Evolutionary conservation across 257 asterid genomes (phyloP), one percentile per base, ranked within the genome.

Genomic region (Pogostemon cablin): DNA sequence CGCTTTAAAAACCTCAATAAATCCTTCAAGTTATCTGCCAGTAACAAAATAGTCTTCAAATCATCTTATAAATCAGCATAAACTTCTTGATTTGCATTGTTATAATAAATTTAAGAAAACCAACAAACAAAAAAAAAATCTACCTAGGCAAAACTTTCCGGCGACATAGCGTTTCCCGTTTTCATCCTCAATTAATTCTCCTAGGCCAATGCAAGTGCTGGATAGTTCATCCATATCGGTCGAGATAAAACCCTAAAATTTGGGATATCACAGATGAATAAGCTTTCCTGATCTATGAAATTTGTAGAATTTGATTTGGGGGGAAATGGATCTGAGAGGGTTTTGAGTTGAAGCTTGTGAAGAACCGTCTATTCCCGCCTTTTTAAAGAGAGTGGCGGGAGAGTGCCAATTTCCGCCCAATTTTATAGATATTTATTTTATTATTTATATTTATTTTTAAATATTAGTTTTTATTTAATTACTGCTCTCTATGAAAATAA

Each of bases 21-120:
- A 79, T 95, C 98, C 87, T 88, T 95, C 84, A 95, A 61, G 81
- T 88, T 91, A 77, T 95, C 99, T 95, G 85, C 63, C 80, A 71
- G 37, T 2, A 66, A 65, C 41, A 37, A 37, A 46, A 44, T 11
- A 6, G 40, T 9, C 66, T 8, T 15, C 54, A 62, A 49, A 49
- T 9, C 71, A 12, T 20, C 73, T 10, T 12, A 52, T 67, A 6
- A 34, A 56, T 39, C 43, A 52, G 9, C 50, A 35, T 42, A 34
- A 9, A 49, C 4, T 47, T 64, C 7, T 15, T 3, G 43, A 17
- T 55, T 52, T n/a, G 37, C 25, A 17, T 39, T 4, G 9, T 25
- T 25, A 25, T 25, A 25, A 25, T 25, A 25, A 25, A 25, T 43
- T 47, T 9, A n/a, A 5, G 8, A 5, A 5, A 9, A 48, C 11